phyloP scores from a whole-genome alignment of 2,329 filamentous ascomycete genomes.

The Aspergillus brasiliensis region DNA sequence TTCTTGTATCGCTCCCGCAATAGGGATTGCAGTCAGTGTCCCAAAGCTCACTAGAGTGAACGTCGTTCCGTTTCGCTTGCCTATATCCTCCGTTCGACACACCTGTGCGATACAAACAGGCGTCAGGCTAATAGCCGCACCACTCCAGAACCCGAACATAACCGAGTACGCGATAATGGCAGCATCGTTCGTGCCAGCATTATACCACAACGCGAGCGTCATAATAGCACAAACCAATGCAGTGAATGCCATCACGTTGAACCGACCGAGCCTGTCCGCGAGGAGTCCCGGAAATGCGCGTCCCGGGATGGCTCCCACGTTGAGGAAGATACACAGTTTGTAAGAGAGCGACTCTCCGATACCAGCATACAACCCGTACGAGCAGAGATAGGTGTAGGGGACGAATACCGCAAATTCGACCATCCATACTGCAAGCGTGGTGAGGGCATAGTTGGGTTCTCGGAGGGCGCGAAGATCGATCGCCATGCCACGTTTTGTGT shows the following conservation, averaged over 20 bases:
- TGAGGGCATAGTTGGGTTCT: conserved; percentile 25
- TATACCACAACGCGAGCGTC: conserved; percentile 29
- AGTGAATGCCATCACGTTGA: conserved; percentile 32
- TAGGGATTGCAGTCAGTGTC: conserved; percentile 26
- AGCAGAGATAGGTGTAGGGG: conserved; percentile 37
- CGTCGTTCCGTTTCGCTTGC: conserved; percentile 28
- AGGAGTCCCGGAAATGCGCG: conserved; percentile 35
- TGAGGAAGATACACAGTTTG: conserved; percentile 33
- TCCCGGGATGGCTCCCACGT: conserved; percentile 34
- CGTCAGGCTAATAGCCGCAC: conserved; percentile 31
- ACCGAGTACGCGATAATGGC: conserved; percentile 24
- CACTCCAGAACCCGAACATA: conserved; percentile 31
- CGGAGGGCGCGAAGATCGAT: conserved; percentile 25
- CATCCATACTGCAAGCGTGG: conserved; percentile 33
- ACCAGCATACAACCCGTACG: conserved; percentile 30
- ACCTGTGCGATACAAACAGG: conserved; percentile 37
- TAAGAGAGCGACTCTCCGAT: conserved; percentile 27
- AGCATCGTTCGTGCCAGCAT: conserved; percentile 11
- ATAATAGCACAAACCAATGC: conserved; percentile 19
- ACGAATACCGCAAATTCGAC: conserved; percentile 39
- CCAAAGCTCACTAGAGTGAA: conserved; percentile 28
- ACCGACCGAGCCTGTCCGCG: conserved; percentile 36
- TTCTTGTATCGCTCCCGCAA: conserved; percentile 27
- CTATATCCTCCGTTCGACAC: conserved; percentile 31
- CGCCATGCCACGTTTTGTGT: conserved; percentile 17